These are phyloP conservation scores for Sporothrix curviconia DNA, from an alignment of 2,329 filamentous ascomycete genomes.

Conservation along the genomic window DNA sequence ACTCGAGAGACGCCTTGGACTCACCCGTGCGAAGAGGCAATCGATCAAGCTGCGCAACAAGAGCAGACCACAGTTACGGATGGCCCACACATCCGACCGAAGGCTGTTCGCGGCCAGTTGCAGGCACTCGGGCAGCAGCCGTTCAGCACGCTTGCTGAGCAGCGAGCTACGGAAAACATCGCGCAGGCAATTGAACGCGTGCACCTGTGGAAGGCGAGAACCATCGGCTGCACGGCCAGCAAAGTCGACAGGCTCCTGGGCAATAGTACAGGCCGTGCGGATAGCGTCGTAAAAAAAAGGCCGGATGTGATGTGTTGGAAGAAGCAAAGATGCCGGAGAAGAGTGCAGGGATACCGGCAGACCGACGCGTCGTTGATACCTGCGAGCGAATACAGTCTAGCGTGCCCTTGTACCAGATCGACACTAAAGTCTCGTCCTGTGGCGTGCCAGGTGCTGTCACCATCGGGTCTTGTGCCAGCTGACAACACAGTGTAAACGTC, in stretches of 20 bases:
- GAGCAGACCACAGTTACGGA: constrained; percentile 87
- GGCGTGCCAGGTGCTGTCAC: constrained; percentile 28
- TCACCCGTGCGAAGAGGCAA: constrained; percentile 66
- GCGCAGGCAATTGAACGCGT: constrained; percentile 88
- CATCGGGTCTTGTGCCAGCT: constrained; percentile 45
- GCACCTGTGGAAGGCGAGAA: constrained; percentile 76
- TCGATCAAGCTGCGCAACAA: constrained; percentile 82
- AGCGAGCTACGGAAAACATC: constrained; percentile 83
- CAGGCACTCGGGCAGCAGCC: constrained; percentile 65
- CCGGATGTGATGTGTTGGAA: constrained; percentile 47
- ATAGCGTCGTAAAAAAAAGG: constrained; percentile 62
- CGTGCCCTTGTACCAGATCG: constrained; percentile 67
- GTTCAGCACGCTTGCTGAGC: constrained; percentile 65
- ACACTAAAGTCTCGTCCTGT: constrained; percentile 43
- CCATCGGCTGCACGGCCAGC: constrained; percentile 51
- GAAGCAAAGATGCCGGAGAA: constrained; percentile 73
- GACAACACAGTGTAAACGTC: constrained; percentile 77
- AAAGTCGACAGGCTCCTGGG: constrained; percentile 41
- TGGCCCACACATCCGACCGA: constrained; percentile 76
- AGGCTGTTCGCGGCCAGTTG: constrained; percentile 75
- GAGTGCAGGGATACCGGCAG: constrained; percentile 83
- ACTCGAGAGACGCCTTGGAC: constrained; percentile 56
- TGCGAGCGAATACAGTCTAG: constrained; percentile 66
- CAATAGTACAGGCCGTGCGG: constrained; percentile 53
- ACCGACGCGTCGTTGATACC: constrained; percentile 77